Conservation (phyloP, 2,329 filamentous ascomycete genomes). For the Botrytis deweyae region DNA sequence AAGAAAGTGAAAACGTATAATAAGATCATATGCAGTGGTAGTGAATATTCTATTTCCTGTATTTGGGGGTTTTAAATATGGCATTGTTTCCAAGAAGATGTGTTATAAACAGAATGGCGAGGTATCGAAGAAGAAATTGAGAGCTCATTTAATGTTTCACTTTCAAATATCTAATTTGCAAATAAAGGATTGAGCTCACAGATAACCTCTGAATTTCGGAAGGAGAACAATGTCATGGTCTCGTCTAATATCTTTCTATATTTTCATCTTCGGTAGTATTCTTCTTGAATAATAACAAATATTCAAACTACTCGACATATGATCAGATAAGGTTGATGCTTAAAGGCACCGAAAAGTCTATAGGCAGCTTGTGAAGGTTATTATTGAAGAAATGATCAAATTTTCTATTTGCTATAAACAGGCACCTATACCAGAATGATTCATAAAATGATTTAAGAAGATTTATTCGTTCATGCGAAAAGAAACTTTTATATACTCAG, state of each 20-base stretch:
- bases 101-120: neutral
- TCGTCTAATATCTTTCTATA: neutral
- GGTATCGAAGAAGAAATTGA: rapidly evolving
- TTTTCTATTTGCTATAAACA: neutral
- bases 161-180: neutral
- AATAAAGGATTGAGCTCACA: too few relatives aligned
- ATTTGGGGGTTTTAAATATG: too few relatives aligned
- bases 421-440: neutral
- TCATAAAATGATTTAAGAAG: neutral
- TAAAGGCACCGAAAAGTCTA: neutral
- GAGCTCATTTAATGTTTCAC: neutral
- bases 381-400: neutral
- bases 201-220: too few relatives aligned
- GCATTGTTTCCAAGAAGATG: neutral
- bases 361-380: neutral
- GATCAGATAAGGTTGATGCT: neutral
- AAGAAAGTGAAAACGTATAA: rapidly evolving
- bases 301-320: neutral
- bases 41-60: neutral
- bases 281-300: neutral
- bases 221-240: too few relatives aligned
- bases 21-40: neutral
- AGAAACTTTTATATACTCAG: neutral
- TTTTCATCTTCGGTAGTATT: too few relatives aligned
- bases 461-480: neutral